These are phyloP conservation scores for Calonectria pseudoturangicola DNA, from an alignment of 2,329 filamentous ascomycete species.

Conservation along the genomic window DNA sequence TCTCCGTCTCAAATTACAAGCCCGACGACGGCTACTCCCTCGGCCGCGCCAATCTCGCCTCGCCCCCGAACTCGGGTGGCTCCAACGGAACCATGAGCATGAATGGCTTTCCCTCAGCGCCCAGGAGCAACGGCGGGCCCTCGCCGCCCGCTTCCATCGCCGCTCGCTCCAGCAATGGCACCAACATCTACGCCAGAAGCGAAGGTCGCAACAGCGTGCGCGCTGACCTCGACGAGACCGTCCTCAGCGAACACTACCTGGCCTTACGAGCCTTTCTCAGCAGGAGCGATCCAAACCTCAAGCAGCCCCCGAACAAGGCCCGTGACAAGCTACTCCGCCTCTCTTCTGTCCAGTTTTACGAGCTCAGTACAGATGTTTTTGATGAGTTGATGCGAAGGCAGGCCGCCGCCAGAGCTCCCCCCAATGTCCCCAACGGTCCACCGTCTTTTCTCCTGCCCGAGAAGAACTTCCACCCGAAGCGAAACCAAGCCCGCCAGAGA, in stretches of 20 bases:
- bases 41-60: conserved; percentile 77
- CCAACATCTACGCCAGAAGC: conserved; percentile 78
- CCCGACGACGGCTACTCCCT: conserved; percentile 71
- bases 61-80: conserved; percentile 81
- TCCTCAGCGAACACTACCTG: conserved; percentile 87
- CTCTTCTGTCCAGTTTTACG: conserved; percentile 94
- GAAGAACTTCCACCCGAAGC: conserved; percentile 93
- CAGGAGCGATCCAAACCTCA: conserved; percentile 84
- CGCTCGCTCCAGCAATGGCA: conserved; percentile 88
- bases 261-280: conserved; percentile 86
- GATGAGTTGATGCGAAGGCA: conserved; percentile 95
- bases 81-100: conserved; percentile 74
- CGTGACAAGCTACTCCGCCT: conserved; percentile 95
- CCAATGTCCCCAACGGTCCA: conserved; percentile 71
- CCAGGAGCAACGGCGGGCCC: conserved; percentile 76
- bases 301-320: conserved; percentile 88
- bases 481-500: conserved; percentile 97
- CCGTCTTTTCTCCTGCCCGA: conserved; percentile 89
- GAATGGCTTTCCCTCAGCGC: conserved; percentile 75
- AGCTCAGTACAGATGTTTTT: conserved; percentile 97
- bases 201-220: conserved; percentile 75
- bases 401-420: conserved; percentile 74
- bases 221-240: conserved; percentile 76
- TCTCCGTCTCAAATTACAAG: conserved; percentile 83
- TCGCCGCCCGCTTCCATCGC: conserved; percentile 94